Base-by-base conservation (phyloP, 257 asterid species). In the Salvia miltiorrhiza region DNA sequence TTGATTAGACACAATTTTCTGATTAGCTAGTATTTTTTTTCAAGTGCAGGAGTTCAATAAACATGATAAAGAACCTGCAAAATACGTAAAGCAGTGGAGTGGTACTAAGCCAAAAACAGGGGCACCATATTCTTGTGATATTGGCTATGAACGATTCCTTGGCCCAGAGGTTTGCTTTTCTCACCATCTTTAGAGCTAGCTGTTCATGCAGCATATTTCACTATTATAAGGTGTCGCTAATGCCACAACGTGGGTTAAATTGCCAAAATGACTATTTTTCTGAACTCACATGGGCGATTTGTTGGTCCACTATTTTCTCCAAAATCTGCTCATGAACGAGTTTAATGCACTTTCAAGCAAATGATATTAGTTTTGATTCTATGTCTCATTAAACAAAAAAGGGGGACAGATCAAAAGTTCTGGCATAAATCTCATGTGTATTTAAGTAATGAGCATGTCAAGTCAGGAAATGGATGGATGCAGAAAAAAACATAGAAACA, bases 111-210 rank as follows among this genome's bases (percentile, higher is more conserved):
- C 97, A 66, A 91, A 83, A 84, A 94, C 99, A 0, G 97, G 99
- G 74, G 99, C 97, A 50, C 89, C 99, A 2, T 91, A 91, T 72
- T 62, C 95, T 65, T 94, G 97, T 80, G 99, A 94, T 73, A 62
- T 94, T 48, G 99, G 99, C 82, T 94, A 94, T 79, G 99, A 94
- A 72, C 86, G 97, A 64, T 94, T 94, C 78, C 97, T 94, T 75
- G 99, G 97, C 61, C 99, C 99, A 14, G 99, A 94, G 99, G 97
- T 89, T 66, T 63, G 87, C 70, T 24, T 33, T 55, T 28, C 67
- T 77, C 60, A 67, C 67, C 68, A 44, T 35, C 74, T 67, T 68
- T 69, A 61, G n/a, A 60, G 71, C 61, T 75, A 67, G 55, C 54
- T 59, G 55, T 65, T 58, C 67, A 55, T 47, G 67, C 67, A 37